Conservation (phyloP, 352 stramenopile species). For the Plasmopara viticola region DNA sequence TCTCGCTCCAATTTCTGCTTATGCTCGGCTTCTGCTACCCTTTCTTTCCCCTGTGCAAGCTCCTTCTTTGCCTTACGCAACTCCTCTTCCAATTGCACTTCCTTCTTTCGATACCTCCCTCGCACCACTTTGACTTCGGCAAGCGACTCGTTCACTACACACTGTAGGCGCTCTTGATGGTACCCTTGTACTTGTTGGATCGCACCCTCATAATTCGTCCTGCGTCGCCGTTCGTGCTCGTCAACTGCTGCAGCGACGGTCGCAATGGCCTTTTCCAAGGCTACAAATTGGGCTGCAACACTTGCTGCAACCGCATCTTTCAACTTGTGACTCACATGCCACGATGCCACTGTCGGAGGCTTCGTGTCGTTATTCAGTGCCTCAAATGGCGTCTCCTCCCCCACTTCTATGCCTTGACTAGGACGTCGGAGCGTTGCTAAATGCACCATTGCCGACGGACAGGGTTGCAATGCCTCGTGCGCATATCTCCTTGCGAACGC, state of each 20-base stretch:
- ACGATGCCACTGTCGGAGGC: conserved; percentile 16
- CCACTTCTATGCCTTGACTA: too few species aligned
- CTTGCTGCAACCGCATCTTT: conserved; percentile 23
- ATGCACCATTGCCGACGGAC: conserved; percentile 14
- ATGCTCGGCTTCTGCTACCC: conserved; percentile 14
- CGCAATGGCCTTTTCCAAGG: conserved; percentile 36
- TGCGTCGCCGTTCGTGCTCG: conserved; percentile 27
- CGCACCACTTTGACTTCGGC: conserved; percentile 45
- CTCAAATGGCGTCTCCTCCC: too few species aligned
- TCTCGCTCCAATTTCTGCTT: conserved; percentile 22
- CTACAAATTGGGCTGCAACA: conserved; percentile 21
- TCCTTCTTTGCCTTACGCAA: conserved; percentile 24
- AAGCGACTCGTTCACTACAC: conserved; percentile 45
- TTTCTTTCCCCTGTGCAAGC: conserved; percentile 28
- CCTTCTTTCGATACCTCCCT: conserved; percentile 37
- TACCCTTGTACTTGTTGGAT: conserved; percentile 45
- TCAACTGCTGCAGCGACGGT: conserved; percentile 26
- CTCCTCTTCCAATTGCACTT: conserved; percentile 33
- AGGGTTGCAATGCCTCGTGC: conserved; percentile 28
- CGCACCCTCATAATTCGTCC: conserved; percentile 39
- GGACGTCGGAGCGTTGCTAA: not conserved
- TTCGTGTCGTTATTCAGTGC: too few species aligned
- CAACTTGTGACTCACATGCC: conserved; percentile 31
- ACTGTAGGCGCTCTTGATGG: conserved; percentile 49
- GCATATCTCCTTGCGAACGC: conserved; percentile 30